These are phyloP conservation scores for Stylonectria norvegica DNA, from an alignment of 2,329 filamentous ascomycete species.

Conservation along the genomic window DNA sequence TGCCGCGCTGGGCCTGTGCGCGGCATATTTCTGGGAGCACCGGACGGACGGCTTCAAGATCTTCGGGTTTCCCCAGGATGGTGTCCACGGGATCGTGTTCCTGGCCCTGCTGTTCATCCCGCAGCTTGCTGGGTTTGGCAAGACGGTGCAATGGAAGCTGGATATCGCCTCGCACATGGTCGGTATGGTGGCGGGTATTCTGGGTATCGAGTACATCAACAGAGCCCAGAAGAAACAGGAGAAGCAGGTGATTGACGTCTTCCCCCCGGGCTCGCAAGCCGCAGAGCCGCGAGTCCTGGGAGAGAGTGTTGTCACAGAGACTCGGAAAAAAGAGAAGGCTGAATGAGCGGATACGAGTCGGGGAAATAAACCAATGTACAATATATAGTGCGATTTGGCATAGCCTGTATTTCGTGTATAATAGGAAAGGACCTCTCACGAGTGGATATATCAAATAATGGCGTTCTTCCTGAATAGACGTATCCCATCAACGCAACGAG, in stretches of 20 bases:
- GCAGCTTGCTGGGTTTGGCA: constrained; percentile 47
- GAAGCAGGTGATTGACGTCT: constrained; percentile 18
- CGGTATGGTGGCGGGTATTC: constrained; percentile 47
- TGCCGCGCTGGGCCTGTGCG: constrained; percentile 57
- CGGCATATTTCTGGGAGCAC: constrained; percentile 61
- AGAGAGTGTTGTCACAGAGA: not conserved
- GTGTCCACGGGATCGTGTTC: constrained; percentile 53
- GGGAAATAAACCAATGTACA: constrained; percentile 15
- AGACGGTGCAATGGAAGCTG: constrained; percentile 38
- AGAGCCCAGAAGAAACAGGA: constrained; percentile 13
- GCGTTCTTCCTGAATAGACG: not conserved
- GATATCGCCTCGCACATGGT: constrained; percentile 53
- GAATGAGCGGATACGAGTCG: no score
- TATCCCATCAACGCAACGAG: not conserved
- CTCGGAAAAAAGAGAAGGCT: constrained; percentile 2
- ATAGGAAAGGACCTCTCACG: constrained; percentile 13
- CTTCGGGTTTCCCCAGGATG: constrained; percentile 55
- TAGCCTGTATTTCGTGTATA: constrained; percentile 20
- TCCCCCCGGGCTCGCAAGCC: not conserved
- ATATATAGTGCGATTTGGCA: constrained; percentile 13
- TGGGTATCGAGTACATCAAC: constrained; percentile 37
- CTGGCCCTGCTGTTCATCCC: constrained; percentile 49
- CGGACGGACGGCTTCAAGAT: constrained; percentile 55
- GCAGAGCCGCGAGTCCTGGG: not conserved
- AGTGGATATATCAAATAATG: constrained; percentile 2